A percentile compares a stretch with the other conserved stretches of the same genome.
Conservation (phyloP, 2,329 filamentous ascomycete genomes). For the Beauveria australis region DNA sequence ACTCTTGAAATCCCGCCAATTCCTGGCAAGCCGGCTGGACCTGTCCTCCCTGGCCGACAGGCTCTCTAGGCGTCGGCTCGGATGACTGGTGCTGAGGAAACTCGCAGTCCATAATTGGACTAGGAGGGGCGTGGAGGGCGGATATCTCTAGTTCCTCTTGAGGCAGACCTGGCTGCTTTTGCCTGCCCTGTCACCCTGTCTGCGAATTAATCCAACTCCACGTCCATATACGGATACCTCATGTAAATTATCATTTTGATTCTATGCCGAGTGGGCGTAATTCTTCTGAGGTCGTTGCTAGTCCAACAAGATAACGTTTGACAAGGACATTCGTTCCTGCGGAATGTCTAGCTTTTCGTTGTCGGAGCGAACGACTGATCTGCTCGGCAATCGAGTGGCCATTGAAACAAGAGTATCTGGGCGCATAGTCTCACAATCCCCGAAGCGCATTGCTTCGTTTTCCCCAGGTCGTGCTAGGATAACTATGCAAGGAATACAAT, state of each 20-base stretch:
- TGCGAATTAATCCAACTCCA: neutral
- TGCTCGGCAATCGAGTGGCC: neutral
- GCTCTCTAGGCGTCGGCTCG: neutral
- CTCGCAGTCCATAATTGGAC: neutral
- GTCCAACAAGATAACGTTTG: neutral
- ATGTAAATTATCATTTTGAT: neutral
- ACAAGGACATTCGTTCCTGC: neutral
- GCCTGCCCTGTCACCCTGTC: neutral
- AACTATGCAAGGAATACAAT: neutral
- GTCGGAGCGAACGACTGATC: neutral
- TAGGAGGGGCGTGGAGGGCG: slow-evolving; percentile 1
- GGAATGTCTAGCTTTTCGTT: neutral
- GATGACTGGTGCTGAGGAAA: neutral
- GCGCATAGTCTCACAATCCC: neutral
- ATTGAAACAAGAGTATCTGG: neutral
- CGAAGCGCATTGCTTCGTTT: neutral
- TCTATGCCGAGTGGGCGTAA: neutral
- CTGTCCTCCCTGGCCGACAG: neutral
- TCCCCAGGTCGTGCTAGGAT: neutral
- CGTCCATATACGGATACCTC: neutral
- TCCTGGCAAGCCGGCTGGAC: neutral
- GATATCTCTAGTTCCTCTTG: neutral
- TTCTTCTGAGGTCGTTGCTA: neutral
- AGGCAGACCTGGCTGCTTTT: neutral
- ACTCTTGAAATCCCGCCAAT: neutral